phyloP scores from a whole-genome alignment of 768 basidiomycete genomes.

The Lactarius evosmus region DNA sequence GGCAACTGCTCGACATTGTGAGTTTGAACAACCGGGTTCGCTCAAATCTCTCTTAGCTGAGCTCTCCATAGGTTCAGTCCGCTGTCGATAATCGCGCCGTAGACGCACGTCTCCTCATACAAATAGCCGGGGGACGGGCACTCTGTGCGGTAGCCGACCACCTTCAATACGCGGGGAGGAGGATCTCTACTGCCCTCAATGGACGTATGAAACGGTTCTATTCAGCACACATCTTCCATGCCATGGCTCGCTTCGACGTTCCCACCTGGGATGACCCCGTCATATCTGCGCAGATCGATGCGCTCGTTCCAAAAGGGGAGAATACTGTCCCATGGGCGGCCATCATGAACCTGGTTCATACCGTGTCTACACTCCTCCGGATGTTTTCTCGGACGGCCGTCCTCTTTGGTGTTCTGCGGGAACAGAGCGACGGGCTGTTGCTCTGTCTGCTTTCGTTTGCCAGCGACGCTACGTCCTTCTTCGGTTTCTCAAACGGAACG shows the following conservation, averaged over 20 bases:
- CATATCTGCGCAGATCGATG: conserved; percentile 61
- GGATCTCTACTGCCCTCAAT: conserved; percentile 49
- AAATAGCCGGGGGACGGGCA: conserved; percentile 46
- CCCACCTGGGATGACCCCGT: conserved; percentile 71
- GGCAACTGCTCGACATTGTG: conserved; percentile 21
- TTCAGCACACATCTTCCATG: conserved; percentile 59
- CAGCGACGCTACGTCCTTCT: conserved; percentile 46
- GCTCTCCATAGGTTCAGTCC: conserved; percentile 14
- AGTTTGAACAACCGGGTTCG: conserved; percentile 26
- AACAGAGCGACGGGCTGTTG: conserved; percentile 62
- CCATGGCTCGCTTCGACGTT: conserved; percentile 68
- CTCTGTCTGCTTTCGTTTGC: conserved; percentile 57
- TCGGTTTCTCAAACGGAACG: conserved; percentile 6
- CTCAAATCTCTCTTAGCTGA: not conserved
- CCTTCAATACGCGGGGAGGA: conserved; percentile 39
- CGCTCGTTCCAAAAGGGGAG: conserved; percentile 41
- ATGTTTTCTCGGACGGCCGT: conserved; percentile 60
- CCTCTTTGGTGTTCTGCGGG: conserved; percentile 51
- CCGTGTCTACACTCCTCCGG: conserved; percentile 46
- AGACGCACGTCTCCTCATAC: conserved; percentile 20
- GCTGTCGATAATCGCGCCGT: conserved; percentile 24
- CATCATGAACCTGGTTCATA: conserved; percentile 42
- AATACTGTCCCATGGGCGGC: conserved; percentile 59
- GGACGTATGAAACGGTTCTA: conserved; percentile 60
- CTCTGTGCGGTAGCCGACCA: conserved; percentile 49